Percentiles rank a stretch among this genome's conserved stretches.
These are phyloP conservation scores for Talaromyces marneffei DNA, from an alignment of 2,329 filamentous ascomycete genomes.

Conservation along the genomic window DNA sequence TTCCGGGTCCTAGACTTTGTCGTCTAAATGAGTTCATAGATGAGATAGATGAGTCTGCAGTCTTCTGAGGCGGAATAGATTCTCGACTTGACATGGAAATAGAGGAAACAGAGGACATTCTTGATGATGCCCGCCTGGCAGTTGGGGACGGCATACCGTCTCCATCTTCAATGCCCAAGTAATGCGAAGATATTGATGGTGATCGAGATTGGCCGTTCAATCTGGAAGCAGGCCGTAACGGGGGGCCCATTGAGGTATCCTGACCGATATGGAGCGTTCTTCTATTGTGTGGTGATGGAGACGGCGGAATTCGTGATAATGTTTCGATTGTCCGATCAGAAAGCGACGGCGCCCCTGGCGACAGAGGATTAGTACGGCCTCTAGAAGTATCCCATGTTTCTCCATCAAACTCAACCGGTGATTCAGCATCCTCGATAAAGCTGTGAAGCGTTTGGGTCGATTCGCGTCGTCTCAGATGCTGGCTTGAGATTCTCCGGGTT, in stretches of 20 bases:
- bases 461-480: slow-evolving; percentile 18
- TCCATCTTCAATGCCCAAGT: slow-evolving; percentile 52
- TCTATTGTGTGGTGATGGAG: slow-evolving; percentile 62
- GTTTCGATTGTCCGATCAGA: slow-evolving; percentile 84
- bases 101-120: slow-evolving; percentile 24
- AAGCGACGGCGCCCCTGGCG: slow-evolving; percentile 40
- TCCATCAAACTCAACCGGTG: slow-evolving; percentile 13
- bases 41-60: slow-evolving; percentile 22
- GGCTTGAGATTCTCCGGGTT: slow-evolving; percentile 14
- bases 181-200: slow-evolving; percentile 40
- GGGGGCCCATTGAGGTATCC: slow-evolving; percentile 54
- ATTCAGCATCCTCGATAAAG: slow-evolving; percentile 17
- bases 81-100: slow-evolving; percentile 18
- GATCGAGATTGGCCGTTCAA: slow-evolving; percentile 44
- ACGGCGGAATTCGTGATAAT: slow-evolving; percentile 68
- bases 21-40: slow-evolving; percentile 21
- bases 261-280: slow-evolving; percentile 67
- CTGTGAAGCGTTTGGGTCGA: slow-evolving; percentile 19
- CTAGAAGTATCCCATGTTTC: slow-evolving; percentile 7
- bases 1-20: slow-evolving; percentile 18
- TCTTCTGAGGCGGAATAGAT: background rate
- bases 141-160: slow-evolving; percentile 27
- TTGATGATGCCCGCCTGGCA: slow-evolving; percentile 31
- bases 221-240: slow-evolving; percentile 59
- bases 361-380: slow-evolving; percentile 11